phyloP scores from a whole-genome alignment of 2,329 filamentous ascomycete genomes.

The Fusarium chlamydosporum region DNA sequence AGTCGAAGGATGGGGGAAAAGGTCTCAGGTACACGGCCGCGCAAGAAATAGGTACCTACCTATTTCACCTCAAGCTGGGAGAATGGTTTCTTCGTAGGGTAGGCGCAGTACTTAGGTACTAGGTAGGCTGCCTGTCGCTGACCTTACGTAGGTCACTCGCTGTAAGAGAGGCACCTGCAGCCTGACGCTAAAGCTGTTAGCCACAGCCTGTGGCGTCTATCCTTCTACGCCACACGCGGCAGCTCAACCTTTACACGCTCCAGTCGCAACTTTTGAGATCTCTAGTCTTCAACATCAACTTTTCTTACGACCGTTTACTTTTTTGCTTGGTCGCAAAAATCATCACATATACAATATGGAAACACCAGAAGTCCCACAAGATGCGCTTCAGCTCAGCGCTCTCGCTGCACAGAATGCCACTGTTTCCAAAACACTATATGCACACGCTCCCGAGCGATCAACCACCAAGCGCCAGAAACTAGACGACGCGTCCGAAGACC shows the following conservation, averaged over 20 bases:
- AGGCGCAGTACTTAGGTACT: background rate
- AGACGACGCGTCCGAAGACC: conserved; percentile 55
- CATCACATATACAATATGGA: conserved; percentile 51
- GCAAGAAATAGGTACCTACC: background rate
- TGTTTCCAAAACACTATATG: conserved; percentile 53
- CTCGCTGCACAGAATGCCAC: conserved; percentile 56
- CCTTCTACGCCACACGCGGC: conserved; percentile 52
- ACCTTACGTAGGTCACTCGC: conserved; percentile 19
- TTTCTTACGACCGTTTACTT: conserved; percentile 36
- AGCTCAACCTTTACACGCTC: conserved; percentile 46
- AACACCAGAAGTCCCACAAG: conserved; percentile 52
- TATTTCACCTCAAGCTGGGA: background rate
- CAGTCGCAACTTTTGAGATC: conserved; percentile 45
- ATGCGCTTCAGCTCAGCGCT: conserved; percentile 54
- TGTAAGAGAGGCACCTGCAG: background rate
- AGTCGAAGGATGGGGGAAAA: background rate
- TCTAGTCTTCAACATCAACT: conserved; percentile 20
- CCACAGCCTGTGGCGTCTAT: conserved; percentile 41
- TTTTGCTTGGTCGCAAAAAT: conserved; percentile 16
- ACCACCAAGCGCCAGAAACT: conserved; percentile 58
- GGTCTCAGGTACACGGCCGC: background rate
- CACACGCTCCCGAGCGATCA: conserved; percentile 46
- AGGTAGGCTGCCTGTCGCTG: conserved; percentile 19
- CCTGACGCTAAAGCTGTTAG: conserved; percentile 17
- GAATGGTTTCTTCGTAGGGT: conserved; percentile 18